Conservation (phyloP, 1,284 basidiomycete genomes). For the Boletus subluridellus region DNA sequence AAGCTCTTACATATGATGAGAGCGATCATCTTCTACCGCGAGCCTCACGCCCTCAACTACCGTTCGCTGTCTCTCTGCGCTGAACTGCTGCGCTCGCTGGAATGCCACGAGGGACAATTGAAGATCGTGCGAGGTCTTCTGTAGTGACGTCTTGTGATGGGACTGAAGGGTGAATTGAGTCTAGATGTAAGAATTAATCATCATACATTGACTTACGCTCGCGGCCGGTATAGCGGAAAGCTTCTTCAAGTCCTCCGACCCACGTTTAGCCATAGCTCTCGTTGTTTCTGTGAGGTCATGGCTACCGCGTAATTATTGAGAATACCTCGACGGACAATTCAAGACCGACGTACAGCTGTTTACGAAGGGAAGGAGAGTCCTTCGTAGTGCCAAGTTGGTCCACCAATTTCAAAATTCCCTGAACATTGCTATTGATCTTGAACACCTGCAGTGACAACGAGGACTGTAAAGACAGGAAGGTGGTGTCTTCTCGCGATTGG, state of each 20-base stretch:
- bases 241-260: conserved; percentile 88
- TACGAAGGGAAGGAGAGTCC: conserved; percentile 74
- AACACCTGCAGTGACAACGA: conserved; percentile 93
- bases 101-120: conserved; percentile 87
- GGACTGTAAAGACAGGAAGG: conserved; percentile 77
- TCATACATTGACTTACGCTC: conserved; percentile 46
- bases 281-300: conserved; percentile 94
- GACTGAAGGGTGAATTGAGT: conserved; percentile 44
- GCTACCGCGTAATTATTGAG: conserved; percentile 34
- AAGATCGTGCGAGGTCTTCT: conserved; percentile 92
- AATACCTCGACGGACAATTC: not conserved
- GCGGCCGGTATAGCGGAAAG: conserved; percentile 66
- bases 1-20: conserved; percentile 31
- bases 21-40: conserved; percentile 67
- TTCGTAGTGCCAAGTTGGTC: conserved; percentile 83
- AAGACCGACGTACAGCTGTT: conserved; percentile 62
- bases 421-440: conserved; percentile 98
- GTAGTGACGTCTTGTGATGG: conserved; percentile 70
- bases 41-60: conserved; percentile 79
- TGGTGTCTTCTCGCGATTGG: conserved; percentile 63
- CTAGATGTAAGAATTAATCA: not conserved
- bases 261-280: conserved; percentile 89
- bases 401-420: conserved; percentile 89
- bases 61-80: conserved; percentile 81
- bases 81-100: conserved; percentile 86